Evolutionary conservation across 805 yeast species (phyloP).

Genomic region (Metschnikowia hibisci): DNA sequence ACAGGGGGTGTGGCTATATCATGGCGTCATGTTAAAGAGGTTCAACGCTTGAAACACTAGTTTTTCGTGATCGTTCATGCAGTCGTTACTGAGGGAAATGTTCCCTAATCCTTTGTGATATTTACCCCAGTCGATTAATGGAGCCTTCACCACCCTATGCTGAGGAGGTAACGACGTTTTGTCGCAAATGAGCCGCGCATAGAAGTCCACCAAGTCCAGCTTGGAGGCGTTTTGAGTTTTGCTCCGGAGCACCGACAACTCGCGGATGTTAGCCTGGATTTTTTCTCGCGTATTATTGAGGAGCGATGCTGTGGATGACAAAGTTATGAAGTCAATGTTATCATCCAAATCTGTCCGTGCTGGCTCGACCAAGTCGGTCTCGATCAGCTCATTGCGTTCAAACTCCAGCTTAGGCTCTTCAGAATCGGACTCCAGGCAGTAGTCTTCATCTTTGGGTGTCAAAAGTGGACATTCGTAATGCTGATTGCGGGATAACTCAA

Average conservation of each 20-base stretch:
- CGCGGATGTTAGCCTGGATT: slow-evolving; percentile 28
- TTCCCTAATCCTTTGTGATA: slow-evolving; percentile 29
- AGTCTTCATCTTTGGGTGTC: slow-evolving; percentile 42
- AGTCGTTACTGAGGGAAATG: slow-evolving; percentile 19
- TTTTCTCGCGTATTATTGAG: slow-evolving; percentile 20
- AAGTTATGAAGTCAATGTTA: slow-evolving; percentile 37
- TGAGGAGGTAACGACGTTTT: slow-evolving; percentile 34
- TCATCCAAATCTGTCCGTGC: slow-evolving; percentile 15
- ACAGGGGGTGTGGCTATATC: slow-evolving; percentile 8
- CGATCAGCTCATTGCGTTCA: background rate
- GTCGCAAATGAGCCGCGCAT: slow-evolving; percentile 31
- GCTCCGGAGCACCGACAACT: slow-evolving; percentile 25
- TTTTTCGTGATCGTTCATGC: slow-evolving; percentile 16
- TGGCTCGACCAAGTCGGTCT: background rate
- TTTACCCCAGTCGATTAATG: slow-evolving; percentile 35
- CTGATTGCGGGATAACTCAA: slow-evolving; percentile 24
- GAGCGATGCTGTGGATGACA: slow-evolving; percentile 30
- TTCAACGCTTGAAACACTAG: slow-evolving; percentile 15
- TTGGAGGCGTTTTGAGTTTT: slow-evolving; percentile 17
- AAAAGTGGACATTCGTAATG: slow-evolving; percentile 34
- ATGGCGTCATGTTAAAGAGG: slow-evolving; percentile 13
- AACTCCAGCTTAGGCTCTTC: slow-evolving; percentile 6
- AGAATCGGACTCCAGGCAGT: slow-evolving; percentile 25
- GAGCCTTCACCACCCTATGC: slow-evolving; percentile 29
- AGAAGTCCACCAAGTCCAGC: slow-evolving; percentile 30